Conservation (phyloP, 2,329 filamentous ascomycete species). For the Celoporthe dispersa region DNA sequence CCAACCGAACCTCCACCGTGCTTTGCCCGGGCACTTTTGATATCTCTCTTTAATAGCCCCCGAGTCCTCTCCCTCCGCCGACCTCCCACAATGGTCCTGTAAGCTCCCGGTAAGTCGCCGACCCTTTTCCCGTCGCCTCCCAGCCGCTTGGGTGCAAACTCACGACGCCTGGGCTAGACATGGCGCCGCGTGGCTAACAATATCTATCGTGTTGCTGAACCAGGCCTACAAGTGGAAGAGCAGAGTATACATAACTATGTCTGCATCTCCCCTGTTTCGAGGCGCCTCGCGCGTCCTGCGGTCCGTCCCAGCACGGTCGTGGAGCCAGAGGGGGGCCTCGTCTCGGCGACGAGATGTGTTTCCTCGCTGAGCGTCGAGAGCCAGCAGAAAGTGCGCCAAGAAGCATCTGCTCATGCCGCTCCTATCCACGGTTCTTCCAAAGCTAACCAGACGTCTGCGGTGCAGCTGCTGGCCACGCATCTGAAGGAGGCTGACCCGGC, state of each 20-base stretch:
- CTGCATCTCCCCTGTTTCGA: constrained; percentile 49
- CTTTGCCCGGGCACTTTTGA: constrained; percentile 9
- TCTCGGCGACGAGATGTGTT: constrained; percentile 39
- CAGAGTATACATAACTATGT: constrained; percentile 44
- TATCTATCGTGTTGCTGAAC: neutral
- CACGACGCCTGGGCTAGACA: neutral
- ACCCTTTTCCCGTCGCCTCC: neutral
- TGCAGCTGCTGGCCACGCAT: constrained; percentile 76
- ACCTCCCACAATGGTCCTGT: constrained; percentile 26
- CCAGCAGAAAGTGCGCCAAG: constrained; percentile 60
- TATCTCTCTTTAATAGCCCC: neutral
- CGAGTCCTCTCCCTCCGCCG: constrained; percentile 16
- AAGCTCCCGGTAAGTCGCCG: constrained; percentile 26
- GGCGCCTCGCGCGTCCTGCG: constrained; percentile 54
- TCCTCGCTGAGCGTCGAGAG: constrained; percentile 57
- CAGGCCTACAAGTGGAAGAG: constrained; percentile 27
- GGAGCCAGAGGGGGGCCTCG: constrained; percentile 23
- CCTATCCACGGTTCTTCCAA: constrained; percentile 17
- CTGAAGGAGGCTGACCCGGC: constrained; percentile 84
- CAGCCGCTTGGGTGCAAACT: neutral
- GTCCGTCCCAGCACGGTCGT: constrained; percentile 40
- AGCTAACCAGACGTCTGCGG: constrained; percentile 28
- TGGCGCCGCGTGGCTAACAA: neutral
- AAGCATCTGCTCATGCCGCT: constrained; percentile 28
- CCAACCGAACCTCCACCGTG: constrained; percentile 4